Percentiles rank a stretch among this genome's conserved stretches.
phyloP scores from a whole-genome alignment of 768 basidiomycete genomes.

The Termitomyces sp. region DNA sequence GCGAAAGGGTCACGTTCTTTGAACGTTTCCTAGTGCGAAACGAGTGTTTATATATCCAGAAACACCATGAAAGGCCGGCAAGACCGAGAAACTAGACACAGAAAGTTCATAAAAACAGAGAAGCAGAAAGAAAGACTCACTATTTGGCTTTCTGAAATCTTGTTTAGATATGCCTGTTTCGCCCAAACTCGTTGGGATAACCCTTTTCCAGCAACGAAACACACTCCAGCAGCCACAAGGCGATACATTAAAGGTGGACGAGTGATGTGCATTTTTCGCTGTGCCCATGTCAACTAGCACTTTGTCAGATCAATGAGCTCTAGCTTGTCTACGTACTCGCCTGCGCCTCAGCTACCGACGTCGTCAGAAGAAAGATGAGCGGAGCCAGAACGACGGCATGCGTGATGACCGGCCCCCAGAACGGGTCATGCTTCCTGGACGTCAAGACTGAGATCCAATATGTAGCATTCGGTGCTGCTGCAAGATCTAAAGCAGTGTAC shows the following conservation, averaged over 20 bases:
- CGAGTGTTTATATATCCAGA: constrained; percentile 21
- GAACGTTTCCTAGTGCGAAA: constrained; percentile 12
- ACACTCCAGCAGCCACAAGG: constrained; percentile 18
- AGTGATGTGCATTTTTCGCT: constrained; percentile 3
- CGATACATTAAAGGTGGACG: constrained; percentile 14
- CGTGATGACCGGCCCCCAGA: constrained; percentile 53
- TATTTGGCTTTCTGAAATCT: constrained; percentile 33
- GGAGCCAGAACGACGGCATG: constrained; percentile 56
- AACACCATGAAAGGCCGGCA: constrained; percentile 24
- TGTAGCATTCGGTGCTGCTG: constrained; percentile 52
- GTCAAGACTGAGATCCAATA: constrained; percentile 64
- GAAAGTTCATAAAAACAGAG: neutral
- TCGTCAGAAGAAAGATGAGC: constrained; percentile 43
- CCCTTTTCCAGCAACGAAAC: constrained; percentile 19
- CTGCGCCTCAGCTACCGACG: constrained; percentile 31
- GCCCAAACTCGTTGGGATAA: constrained; percentile 27
- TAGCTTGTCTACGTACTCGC: constrained; percentile 15
- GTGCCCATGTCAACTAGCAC: constrained; percentile 5
- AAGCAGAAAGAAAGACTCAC: constrained; percentile 19
- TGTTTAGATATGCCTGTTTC: constrained; percentile 17
- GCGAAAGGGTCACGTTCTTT: constrained; percentile 12
- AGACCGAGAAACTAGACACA: constrained; percentile 23
- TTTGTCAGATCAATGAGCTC: neutral
- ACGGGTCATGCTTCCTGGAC: constrained; percentile 43
- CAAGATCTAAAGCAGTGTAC: constrained; percentile 34